Conservation (phyloP, 805 yeast genomes). For the Spathaspora passalidarum region DNA sequence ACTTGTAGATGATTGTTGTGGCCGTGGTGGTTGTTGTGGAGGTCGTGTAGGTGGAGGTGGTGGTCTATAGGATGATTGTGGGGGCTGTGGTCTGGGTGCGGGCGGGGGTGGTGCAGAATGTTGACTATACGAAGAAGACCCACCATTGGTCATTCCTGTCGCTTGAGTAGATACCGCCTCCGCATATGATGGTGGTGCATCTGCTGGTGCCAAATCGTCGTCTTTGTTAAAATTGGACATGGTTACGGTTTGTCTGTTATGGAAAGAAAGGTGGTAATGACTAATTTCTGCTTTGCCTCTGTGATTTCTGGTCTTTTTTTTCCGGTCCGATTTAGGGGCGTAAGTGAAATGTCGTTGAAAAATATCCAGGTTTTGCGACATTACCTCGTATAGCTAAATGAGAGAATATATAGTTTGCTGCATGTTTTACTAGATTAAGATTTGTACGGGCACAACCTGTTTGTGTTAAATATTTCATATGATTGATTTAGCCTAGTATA, state of each 20-base stretch:
- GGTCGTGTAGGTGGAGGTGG: conserved; percentile 9
- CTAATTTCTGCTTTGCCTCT: not conserved
- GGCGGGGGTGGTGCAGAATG: conserved; percentile 7
- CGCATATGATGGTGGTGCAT: conserved; percentile 46
- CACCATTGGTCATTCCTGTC: not conserved
- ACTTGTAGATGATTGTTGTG: conserved; percentile 7
- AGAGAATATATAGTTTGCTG: no score
- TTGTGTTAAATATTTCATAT: no score
- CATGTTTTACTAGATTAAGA: no score
- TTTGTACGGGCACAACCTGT: no score
- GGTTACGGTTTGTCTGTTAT: no score
- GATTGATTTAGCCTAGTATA: no score
- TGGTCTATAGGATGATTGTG: conserved; percentile 11
- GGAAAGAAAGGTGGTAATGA: no score
- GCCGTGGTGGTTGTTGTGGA: conserved; percentile 9
- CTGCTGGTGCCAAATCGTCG: conserved; percentile 12
- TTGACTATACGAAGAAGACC: not conserved
- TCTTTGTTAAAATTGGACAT: not conserved
- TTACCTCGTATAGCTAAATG: no score
- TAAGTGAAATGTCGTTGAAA: no score
- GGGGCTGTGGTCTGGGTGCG: conserved; percentile 4
- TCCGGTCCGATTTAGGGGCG: no score
- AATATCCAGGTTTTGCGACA: no score
- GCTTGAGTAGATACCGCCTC: conserved; percentile 30
- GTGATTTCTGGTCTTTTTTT: no score